These are phyloP conservation scores for Aciculoconidium aculeatum DNA, from an alignment of 805 yeast genomes.

Conservation along the genomic window DNA sequence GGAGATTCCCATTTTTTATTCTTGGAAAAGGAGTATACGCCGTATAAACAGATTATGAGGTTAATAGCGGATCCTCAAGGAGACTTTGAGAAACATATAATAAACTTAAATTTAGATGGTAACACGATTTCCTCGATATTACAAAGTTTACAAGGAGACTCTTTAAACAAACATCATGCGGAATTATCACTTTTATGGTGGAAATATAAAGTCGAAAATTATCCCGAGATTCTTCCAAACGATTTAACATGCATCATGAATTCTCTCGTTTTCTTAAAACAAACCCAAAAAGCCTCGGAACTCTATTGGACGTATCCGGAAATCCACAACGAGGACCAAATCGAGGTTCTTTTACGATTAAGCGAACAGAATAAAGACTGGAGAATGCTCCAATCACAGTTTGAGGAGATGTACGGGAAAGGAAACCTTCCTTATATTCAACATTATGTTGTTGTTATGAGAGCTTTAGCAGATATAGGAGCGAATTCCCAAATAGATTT, in stretches of 20 bases:
- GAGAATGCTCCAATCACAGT: constrained; percentile 48
- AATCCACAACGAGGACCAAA: constrained; percentile 43
- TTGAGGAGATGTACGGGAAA: constrained; percentile 50
- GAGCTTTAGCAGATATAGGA: constrained; percentile 48
- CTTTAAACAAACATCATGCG: constrained; percentile 13
- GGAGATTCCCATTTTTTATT: constrained; percentile 19
- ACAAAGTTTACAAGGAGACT: constrained; percentile 8
- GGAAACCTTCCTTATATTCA: constrained; percentile 46
- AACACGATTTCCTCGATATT: constrained; percentile 15
- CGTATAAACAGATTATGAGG: constrained; percentile 15
- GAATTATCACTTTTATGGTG: constrained; percentile 17
- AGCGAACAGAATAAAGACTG: constrained; percentile 45
- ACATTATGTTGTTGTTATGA: constrained; percentile 60
- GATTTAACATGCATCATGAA: constrained; percentile 30
- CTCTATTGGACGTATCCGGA: constrained; percentile 31
- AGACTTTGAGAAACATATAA: constrained; percentile 2
- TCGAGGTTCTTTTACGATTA: constrained; percentile 42
- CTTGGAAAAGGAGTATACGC: constrained; percentile 10
- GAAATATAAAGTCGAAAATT: constrained; percentile 14
- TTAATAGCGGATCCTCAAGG: constrained; percentile 11
- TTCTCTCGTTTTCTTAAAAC: constrained; percentile 18
- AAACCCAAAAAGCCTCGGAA: constrained; percentile 16
- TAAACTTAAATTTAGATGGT: too few relatives aligned
- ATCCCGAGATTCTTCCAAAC: constrained; percentile 5
- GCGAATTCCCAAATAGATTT: constrained; percentile 43